A percentile compares a stretch with the other conserved stretches of the same genome.
These are phyloP conservation scores for Nematocida ausubeli DNA, from an alignment of 371 early-diverging fungal species.

Conservation along the genomic window DNA sequence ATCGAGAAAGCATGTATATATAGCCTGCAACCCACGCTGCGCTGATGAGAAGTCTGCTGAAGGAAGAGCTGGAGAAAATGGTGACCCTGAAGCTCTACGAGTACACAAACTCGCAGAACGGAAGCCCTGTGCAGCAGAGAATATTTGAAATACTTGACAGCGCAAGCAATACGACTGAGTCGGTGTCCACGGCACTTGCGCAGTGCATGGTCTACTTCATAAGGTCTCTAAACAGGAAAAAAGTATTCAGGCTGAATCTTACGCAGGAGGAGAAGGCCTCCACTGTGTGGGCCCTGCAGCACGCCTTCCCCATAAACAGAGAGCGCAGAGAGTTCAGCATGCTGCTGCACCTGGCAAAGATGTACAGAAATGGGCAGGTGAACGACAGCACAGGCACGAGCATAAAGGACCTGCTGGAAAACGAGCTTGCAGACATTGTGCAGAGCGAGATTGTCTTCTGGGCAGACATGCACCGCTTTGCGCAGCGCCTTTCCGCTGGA, in stretches of 20 bases:
- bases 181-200: background rate
- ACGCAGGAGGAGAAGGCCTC: background rate
- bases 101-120: background rate
- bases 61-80: background rate
- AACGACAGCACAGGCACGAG: slow-evolving; percentile 3
- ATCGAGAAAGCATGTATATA: too few species aligned
- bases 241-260: background rate
- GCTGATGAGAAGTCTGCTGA: too few species aligned
- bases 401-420: background rate
- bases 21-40: too few species aligned
- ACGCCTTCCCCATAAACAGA: slow-evolving; percentile 1
- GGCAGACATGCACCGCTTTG: background rate
- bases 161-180: background rate
- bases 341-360: background rate
- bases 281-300: background rate
- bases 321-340: background rate
- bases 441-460: background rate
- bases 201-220: background rate
- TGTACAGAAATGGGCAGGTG: background rate
- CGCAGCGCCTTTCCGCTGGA: background rate
- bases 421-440: slow-evolving; percentile 8
- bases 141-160: background rate
- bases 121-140: background rate
- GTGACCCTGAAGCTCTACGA: background rate
- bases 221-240: background rate